These are phyloP conservation scores for Rickenella mellea DNA, from an alignment of 768 basidiomycete species.

Conservation along the genomic window DNA sequence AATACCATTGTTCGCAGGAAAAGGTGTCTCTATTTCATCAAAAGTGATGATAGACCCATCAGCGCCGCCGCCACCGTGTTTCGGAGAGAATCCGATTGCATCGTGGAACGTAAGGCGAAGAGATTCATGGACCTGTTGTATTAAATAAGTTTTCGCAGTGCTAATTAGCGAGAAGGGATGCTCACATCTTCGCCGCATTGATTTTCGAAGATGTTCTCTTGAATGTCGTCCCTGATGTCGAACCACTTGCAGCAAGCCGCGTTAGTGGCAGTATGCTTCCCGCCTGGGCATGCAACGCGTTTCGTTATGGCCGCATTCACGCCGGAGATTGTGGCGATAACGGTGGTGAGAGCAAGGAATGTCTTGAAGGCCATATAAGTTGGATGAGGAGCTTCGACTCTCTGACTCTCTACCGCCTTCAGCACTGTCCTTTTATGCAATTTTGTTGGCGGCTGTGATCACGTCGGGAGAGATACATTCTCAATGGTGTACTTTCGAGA, in stretches of 20 bases:
- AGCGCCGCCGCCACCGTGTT: slow-evolving; percentile 10
- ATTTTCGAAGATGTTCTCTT: slow-evolving; percentile 7
- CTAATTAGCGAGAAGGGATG: not conserved
- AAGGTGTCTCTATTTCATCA: slow-evolving; percentile 12
- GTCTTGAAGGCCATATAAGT: not conserved
- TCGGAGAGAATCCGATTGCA: slow-evolving; percentile 32
- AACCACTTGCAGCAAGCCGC: slow-evolving; percentile 22
- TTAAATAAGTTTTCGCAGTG: not conserved
- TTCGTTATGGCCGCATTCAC: not conserved
- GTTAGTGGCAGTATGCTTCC: slow-evolving; percentile 18
- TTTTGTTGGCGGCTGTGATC: too few relatives aligned
- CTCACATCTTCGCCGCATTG: not conserved
- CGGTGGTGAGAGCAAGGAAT: not conserved
- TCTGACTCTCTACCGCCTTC: too few relatives aligned
- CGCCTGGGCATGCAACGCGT: slow-evolving; percentile 18
- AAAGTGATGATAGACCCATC: slow-evolving; percentile 16
- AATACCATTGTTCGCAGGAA: slow-evolving; percentile 16
- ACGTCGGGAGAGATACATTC: too few relatives aligned
- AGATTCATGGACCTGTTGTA: slow-evolving; percentile 17
- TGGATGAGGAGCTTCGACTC: too few relatives aligned
- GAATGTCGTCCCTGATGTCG: slow-evolving; percentile 20
- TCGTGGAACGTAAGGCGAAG: slow-evolving; percentile 29
- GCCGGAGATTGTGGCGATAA: not conserved
- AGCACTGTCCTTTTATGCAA: too few relatives aligned
- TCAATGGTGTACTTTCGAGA: too few relatives aligned